A percentile compares a stretch with the other conserved stretches of the same genome.
Conservation (phyloP, 139 green algal genomes). For the Closterium sp. region DNA sequence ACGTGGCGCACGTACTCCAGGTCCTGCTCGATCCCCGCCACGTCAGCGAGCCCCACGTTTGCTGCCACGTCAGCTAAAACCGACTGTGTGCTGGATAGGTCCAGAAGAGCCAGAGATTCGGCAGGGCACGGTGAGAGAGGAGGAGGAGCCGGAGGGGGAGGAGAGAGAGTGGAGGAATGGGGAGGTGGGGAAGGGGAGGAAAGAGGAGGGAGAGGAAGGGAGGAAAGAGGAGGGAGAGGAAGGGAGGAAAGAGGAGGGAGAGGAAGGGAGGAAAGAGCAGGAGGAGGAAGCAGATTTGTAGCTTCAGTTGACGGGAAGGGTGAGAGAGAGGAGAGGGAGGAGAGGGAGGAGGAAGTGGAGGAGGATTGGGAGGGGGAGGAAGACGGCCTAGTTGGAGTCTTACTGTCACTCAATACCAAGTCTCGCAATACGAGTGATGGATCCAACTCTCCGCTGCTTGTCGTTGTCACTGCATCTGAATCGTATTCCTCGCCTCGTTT, state of each 20-base stretch:
- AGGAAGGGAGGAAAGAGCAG: neutral
- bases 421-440: neutral
- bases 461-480: neutral
- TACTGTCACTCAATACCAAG: neutral
- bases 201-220: neutral
- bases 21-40: slow-evolving; percentile 36
- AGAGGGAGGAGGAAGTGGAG: neutral
- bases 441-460: neutral
- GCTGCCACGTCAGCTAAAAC: neutral
- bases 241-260: neutral
- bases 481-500: neutral
- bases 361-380: neutral
- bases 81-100: neutral
- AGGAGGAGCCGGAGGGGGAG: neutral
- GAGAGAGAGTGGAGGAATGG: neutral
- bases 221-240: neutral
- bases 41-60: neutral
- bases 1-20: slow-evolving; percentile 28
- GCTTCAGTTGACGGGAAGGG: neutral
- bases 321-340: neutral
- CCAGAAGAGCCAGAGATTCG: neutral
- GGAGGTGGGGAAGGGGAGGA: neutral
- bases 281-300: neutral
- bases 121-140: neutral
- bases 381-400: neutral